Evolutionary conservation across 768 basidiomycete genomes (phyloP).

Genomic region (Lactarius indigo): DNA sequence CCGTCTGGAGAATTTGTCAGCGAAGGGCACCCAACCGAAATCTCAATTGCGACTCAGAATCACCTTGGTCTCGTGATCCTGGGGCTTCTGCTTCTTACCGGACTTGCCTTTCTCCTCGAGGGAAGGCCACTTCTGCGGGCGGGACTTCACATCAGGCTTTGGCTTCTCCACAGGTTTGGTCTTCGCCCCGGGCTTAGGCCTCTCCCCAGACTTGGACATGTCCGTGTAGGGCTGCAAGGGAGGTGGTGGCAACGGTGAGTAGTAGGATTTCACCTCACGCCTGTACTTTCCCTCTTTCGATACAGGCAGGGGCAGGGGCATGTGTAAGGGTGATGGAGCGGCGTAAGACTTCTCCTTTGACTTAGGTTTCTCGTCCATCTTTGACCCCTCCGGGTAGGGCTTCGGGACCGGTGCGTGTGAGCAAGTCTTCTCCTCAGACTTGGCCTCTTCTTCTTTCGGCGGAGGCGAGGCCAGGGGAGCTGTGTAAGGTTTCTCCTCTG

Average conservation of each 20-base stretch:
- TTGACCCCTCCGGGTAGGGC: neutral
- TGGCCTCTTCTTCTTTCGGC: slow-evolving; percentile 1
- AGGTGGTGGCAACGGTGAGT: neutral
- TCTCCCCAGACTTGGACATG: neutral
- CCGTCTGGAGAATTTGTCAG: neutral
- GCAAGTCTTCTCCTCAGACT: slow-evolving; percentile 7
- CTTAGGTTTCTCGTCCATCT: neutral
- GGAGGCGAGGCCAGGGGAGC: neutral
- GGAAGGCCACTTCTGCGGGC: neutral
- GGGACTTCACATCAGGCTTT: neutral
- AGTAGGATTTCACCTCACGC: neutral
- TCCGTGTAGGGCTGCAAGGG: neutral
- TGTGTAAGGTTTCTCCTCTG: neutral
- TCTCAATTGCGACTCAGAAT: neutral
- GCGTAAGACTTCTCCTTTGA: neutral
- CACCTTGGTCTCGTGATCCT: neutral
- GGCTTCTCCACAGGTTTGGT: neutral
- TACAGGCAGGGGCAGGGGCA: neutral
- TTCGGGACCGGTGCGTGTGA: neutral
- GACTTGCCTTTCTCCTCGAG: neutral
- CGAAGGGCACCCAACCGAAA: neutral
- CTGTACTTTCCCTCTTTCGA: neutral
- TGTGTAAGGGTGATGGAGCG: neutral
- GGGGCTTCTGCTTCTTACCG: neutral
- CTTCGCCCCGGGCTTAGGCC: neutral